phyloP scores from a whole-genome alignment of 306 rosid species.

The Begonia loranthoides region DNA sequence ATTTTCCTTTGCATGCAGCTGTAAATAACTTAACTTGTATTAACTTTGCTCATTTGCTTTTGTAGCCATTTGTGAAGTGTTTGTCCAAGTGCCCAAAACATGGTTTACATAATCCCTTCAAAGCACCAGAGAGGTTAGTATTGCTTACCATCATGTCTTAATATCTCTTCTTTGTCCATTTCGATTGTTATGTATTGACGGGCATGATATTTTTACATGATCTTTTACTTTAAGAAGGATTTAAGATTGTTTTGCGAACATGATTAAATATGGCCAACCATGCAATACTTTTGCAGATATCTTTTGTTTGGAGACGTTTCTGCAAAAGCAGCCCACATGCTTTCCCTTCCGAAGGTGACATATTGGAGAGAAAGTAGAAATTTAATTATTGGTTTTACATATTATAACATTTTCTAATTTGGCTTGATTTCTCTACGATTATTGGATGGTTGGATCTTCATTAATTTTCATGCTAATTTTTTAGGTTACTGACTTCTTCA shows the following conservation, averaged over 20 bases:
- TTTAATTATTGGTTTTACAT: not conserved
- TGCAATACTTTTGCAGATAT: slow-evolving; percentile 40
- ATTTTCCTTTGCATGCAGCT: no score
- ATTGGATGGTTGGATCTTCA: not conserved
- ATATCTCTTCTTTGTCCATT: not conserved
- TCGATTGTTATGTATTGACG: not conserved
- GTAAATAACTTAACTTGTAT: no score
- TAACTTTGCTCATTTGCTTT: slow-evolving; percentile 7
- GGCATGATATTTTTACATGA: not conserved
- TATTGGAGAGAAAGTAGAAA: not conserved
- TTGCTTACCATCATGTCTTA: slow-evolving; percentile 3
- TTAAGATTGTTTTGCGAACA: not conserved
- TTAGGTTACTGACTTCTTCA: slow-evolving; percentile 83
- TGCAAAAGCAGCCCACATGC: slow-evolving; percentile 78
- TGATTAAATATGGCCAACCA: no score
- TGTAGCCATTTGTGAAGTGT: slow-evolving; percentile 82
- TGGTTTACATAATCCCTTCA: slow-evolving; percentile 92
- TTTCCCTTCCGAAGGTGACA: slow-evolving; percentile 72
- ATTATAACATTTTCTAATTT: slow-evolving; percentile 1
- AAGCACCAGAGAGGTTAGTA: slow-evolving; percentile 84
- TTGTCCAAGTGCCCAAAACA: slow-evolving; percentile 85
- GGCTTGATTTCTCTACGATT: not conserved
- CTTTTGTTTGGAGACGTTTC: slow-evolving; percentile 74
- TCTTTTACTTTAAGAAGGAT: not conserved
- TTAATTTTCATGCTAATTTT: slow-evolving; percentile 1